Evolutionary conservation across 768 basidiomycete genomes (phyloP).

Genomic region (Coprinellus micaceus): DNA sequence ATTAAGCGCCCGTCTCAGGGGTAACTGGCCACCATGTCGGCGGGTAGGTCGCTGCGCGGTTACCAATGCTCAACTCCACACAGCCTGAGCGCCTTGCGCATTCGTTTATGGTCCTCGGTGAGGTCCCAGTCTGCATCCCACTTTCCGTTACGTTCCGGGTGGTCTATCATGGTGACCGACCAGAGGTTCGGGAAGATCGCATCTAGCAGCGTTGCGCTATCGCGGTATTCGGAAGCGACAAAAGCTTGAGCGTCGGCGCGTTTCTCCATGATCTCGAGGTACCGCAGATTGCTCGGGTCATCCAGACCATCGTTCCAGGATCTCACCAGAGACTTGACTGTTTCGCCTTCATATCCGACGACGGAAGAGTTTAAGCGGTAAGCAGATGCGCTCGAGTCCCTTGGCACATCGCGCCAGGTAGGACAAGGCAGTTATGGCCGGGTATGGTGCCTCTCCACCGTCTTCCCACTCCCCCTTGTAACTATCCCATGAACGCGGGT

Average conservation of each 20-base stretch:
- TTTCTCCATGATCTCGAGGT: background rate
- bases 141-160: background rate
- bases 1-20: too few relatives aligned
- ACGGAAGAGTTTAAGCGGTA: background rate
- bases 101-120: background rate
- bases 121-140: background rate
- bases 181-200: background rate
- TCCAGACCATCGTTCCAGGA: background rate
- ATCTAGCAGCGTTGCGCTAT: background rate
- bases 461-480: too few relatives aligned
- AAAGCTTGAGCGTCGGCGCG: background rate
- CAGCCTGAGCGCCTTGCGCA: background rate
- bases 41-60: too few relatives aligned
- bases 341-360: background rate
- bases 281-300: background rate
- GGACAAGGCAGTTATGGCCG: too few relatives aligned
- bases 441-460: too few relatives aligned
- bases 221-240: background rate
- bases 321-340: background rate
- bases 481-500: too few relatives aligned
- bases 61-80: too few relatives aligned
- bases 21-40: too few relatives aligned
- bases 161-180: background rate
- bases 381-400: too few relatives aligned
- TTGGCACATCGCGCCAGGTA: too few relatives aligned